Percentiles rank a stretch among this genome's conserved stretches.
Conservation (phyloP, 140 eudicot species). For the Senecio squalidus region DNA sequence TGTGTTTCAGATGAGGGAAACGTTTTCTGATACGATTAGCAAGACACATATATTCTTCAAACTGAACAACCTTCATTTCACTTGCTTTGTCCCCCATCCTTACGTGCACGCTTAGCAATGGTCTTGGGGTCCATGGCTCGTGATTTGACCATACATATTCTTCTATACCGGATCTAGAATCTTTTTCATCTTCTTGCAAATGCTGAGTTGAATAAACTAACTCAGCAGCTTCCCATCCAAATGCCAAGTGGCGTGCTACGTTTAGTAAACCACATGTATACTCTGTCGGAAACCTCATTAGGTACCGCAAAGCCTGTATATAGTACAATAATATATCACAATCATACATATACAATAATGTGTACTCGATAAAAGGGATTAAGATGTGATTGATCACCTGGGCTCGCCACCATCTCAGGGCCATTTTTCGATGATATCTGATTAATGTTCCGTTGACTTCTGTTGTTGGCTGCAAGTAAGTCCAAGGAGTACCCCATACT, state of each 20-base stretch:
- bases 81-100: slow-evolving; percentile 99
- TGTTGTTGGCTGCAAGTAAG: slow-evolving; percentile 88
- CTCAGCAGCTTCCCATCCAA: slow-evolving; percentile 84
- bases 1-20: slow-evolving; percentile 67
- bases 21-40: slow-evolving; percentile 57
- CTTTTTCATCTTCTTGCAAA: slow-evolving; percentile 33
- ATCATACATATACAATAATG: background rate
- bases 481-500: slow-evolving; percentile 96
- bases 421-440: slow-evolving; percentile 87
- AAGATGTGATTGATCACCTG: slow-evolving; percentile 77
- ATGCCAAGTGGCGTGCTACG: slow-evolving; percentile 77
- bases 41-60: slow-evolving; percentile 78
- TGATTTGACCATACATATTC: slow-evolving; percentile 88
- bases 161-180: slow-evolving; percentile 48
- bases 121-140: slow-evolving; percentile 85
- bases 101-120: slow-evolving; percentile 89
- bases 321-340: background rate
- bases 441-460: slow-evolving; percentile 78
- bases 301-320: slow-evolving; percentile 83
- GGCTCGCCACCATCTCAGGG: slow-evolving; percentile 98
- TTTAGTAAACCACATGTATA: slow-evolving; percentile 87
- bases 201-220: slow-evolving; percentile 50
- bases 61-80: slow-evolving; percentile 72
- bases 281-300: slow-evolving; percentile 90
- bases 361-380: too few species aligned